Conservation (phyloP, 192 early-diverging fungal genomes). For the Haplosporangium gracile region DNA sequence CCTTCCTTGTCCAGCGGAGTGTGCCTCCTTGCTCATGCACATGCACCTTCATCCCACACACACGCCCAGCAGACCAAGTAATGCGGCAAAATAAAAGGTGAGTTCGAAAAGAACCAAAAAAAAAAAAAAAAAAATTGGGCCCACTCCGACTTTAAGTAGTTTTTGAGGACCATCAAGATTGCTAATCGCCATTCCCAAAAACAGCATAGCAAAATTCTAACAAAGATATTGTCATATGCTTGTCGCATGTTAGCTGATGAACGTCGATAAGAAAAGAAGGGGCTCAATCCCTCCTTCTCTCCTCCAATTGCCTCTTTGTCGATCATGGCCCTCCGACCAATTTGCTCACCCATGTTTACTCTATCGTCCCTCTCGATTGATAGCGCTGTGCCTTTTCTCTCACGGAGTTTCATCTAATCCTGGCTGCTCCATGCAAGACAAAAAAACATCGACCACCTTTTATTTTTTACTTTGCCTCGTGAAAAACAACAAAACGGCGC, state of each 20-base stretch:
- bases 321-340: background rate
- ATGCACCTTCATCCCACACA: too few species aligned
- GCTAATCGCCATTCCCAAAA: constrained; percentile 19
- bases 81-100: background rate
- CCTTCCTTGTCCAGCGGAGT: too few species aligned
- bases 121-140: background rate
- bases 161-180: background rate
- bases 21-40: too few species aligned
- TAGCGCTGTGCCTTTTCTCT: too few species aligned
- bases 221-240: constrained; percentile 17
- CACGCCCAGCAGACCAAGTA: too few species aligned
- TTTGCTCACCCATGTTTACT: background rate
- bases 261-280: background rate
- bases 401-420: too few species aligned
- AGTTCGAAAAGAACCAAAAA: background rate
- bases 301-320: background rate
- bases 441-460: too few species aligned
- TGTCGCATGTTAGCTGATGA: background rate
- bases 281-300: background rate
- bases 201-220: background rate
- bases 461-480: background rate
- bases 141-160: background rate
- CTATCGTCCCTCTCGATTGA: background rate
- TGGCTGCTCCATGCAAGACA: too few species aligned
- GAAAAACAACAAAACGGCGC: background rate